phyloP scores from a whole-genome alignment of 805 yeast species.

The Groenewaldozyma tartarivorans region DNA sequence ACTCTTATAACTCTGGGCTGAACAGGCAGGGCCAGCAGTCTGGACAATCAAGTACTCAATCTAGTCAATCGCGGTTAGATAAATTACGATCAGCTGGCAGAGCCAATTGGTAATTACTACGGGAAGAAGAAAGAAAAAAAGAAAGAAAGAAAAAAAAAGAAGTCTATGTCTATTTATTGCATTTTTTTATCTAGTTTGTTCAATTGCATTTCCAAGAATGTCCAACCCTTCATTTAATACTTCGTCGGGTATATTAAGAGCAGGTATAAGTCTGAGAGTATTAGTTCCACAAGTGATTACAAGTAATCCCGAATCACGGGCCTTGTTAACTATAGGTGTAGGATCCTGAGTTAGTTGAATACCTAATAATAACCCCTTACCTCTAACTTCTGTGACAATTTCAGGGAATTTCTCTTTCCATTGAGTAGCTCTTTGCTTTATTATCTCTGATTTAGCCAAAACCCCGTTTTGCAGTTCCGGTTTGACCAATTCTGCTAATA shows the following conservation, averaged over 20 bases:
- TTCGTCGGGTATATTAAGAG: constrained; percentile 69
- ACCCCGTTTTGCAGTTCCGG: constrained; percentile 54
- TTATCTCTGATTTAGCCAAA: constrained; percentile 45
- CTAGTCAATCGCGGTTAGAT: constrained; percentile 8
- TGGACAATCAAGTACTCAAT: neutral
- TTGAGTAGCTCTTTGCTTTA: constrained; percentile 35
- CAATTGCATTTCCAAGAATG: constrained; percentile 51
- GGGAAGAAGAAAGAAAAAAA: neutral
- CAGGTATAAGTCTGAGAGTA: constrained; percentile 85
- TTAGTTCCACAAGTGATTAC: constrained; percentile 89
- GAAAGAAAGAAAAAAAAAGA: no score
- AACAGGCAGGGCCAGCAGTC: neutral
- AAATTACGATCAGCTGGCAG: constrained; percentile 15
- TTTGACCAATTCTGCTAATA: constrained; percentile 57
- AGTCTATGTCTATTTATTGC: no score
- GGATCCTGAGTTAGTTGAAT: constrained; percentile 66
- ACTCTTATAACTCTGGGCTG: constrained; percentile 2
- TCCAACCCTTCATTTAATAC: constrained; percentile 60
- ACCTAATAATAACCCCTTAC: constrained; percentile 83
- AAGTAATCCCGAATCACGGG: constrained; percentile 72
- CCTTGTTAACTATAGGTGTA: constrained; percentile 46
- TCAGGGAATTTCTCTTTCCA: constrained; percentile 48
- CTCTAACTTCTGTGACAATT: constrained; percentile 62
- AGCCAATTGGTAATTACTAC: constrained; percentile 15
- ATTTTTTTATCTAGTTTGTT: neutral